phyloP scores from a whole-genome alignment of 1,139 yeast genomes.

The Suhomyces wounanorum region DNA sequence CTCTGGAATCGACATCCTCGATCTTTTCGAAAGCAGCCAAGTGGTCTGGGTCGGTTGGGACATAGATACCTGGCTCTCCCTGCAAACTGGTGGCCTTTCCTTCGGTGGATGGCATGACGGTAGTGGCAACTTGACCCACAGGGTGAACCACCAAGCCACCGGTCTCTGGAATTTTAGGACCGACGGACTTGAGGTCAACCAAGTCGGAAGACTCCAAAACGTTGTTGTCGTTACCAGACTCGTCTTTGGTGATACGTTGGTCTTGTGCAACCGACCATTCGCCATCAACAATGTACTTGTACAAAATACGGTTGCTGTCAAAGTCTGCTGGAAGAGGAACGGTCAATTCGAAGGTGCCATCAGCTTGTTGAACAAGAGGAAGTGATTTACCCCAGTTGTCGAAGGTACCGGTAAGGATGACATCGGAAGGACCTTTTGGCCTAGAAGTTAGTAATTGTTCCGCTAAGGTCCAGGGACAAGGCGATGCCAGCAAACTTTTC shows the following conservation, averaged over 20 bases:
- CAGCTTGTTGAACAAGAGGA: slow-evolving; percentile 58
- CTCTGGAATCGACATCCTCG: slow-evolving; percentile 43
- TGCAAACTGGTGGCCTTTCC: slow-evolving; percentile 45
- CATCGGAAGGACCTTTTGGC: slow-evolving; percentile 77
- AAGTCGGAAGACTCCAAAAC: slow-evolving; percentile 48
- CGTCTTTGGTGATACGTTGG: slow-evolving; percentile 49
- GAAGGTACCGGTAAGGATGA: slow-evolving; percentile 74
- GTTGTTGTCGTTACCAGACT: slow-evolving; percentile 63
- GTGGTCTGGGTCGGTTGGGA: slow-evolving; percentile 42
- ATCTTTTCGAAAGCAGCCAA: slow-evolving; percentile 41
- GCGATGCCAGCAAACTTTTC: slow-evolving; percentile 1
- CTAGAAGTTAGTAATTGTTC: slow-evolving; percentile 33
- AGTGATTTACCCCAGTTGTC: slow-evolving; percentile 70
- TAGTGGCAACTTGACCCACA: slow-evolving; percentile 35
- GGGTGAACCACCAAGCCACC: slow-evolving; percentile 31
- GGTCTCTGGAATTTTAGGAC: slow-evolving; percentile 44
- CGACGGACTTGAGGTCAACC: slow-evolving; percentile 7
- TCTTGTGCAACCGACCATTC: slow-evolving; percentile 58
- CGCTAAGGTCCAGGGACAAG: background rate
- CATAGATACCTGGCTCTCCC: slow-evolving; percentile 61
- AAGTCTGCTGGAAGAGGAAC: slow-evolving; percentile 50
- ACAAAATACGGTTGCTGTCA: slow-evolving; percentile 44
- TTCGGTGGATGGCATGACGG: slow-evolving; percentile 59
- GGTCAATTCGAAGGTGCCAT: slow-evolving; percentile 61
- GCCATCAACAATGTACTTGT: slow-evolving; percentile 77